Conservation (phyloP, 345 rosid genomes). For the Salix viminalis region DNA sequence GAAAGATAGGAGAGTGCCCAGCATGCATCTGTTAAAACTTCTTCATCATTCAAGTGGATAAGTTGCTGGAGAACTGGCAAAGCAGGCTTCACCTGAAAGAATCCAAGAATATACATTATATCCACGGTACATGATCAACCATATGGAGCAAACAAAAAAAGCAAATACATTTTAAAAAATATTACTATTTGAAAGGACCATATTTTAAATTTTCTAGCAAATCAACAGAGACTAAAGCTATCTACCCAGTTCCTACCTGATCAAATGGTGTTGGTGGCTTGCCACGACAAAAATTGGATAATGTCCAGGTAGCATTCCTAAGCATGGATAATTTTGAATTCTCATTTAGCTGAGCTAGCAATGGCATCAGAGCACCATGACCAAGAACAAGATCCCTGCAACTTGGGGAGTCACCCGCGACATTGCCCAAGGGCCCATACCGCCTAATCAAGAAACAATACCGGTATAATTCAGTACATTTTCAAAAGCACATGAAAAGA, state of each 20-base stretch:
- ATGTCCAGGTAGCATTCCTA: conserved; percentile 76
- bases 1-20: conserved; percentile 41
- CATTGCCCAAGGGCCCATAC: conserved; percentile 80
- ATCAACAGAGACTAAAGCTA: background rate
- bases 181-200: background rate
- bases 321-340: conserved; percentile 65
- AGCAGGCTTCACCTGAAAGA: conserved; percentile 33
- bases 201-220: background rate
- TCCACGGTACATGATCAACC: conserved; percentile 8
- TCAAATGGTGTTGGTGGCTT: conserved; percentile 73
- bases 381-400: conserved; percentile 71
- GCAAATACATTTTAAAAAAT: background rate
- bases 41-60: conserved; percentile 31
- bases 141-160: background rate
- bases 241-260: conserved; percentile 39
- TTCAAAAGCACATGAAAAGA: background rate
- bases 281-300: conserved; percentile 71
- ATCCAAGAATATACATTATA: background rate
- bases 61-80: conserved; percentile 24
- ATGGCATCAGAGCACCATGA: conserved; percentile 58
- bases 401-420: conserved; percentile 71
- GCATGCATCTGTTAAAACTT: conserved; percentile 38
- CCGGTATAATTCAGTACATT: background rate
- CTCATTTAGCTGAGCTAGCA: conserved; percentile 61
- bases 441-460: conserved; percentile 37